phyloP scores from a whole-genome alignment of 2,329 filamentous ascomycete species.

The Cucurbitaria berberidis region DNA sequence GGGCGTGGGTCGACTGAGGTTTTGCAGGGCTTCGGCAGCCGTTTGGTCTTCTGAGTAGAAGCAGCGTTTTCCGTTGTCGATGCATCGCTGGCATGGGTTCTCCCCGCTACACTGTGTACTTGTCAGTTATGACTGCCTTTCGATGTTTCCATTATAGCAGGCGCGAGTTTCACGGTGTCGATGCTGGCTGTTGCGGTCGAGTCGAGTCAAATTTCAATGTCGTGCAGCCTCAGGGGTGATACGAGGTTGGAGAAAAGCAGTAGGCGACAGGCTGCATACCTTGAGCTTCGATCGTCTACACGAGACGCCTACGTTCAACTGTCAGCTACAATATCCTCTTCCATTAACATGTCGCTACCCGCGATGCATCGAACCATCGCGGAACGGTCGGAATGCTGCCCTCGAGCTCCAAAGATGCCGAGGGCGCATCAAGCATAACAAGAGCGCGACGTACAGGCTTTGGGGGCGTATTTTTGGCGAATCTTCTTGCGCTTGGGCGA shows the following conservation, averaged over 20 bases:
- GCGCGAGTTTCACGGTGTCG: background rate
- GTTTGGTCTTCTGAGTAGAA: slow-evolving; percentile 49
- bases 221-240: no score
- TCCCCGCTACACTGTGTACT: slow-evolving; percentile 40
- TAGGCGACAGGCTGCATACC: slow-evolving; percentile 18
- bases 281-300: slow-evolving; percentile 47
- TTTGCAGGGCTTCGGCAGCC: slow-evolving; percentile 46
- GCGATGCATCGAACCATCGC: slow-evolving; percentile 9
- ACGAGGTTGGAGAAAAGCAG: background rate
- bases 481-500: slow-evolving; percentile 47
- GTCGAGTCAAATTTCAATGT: no score
- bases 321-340: slow-evolving; percentile 18
- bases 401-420: slow-evolving; percentile 5
- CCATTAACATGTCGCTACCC: background rate
- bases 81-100: slow-evolving; percentile 44
- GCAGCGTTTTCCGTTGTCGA: slow-evolving; percentile 44
- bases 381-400: slow-evolving; percentile 37
- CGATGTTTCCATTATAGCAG: background rate
- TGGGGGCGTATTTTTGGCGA: slow-evolving; percentile 45
- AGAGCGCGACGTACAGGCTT: slow-evolving; percentile 40
- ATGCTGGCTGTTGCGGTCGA: background rate
- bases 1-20: slow-evolving; percentile 43
- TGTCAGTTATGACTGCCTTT: background rate
- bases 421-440: background rate
- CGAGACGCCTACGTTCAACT: slow-evolving; percentile 33